Percentiles rank a stretch among this genome's conserved stretches.
phyloP scores from a whole-genome alignment of 1,284 basidiomycete species.

The Cronartium quercuum region DNA sequence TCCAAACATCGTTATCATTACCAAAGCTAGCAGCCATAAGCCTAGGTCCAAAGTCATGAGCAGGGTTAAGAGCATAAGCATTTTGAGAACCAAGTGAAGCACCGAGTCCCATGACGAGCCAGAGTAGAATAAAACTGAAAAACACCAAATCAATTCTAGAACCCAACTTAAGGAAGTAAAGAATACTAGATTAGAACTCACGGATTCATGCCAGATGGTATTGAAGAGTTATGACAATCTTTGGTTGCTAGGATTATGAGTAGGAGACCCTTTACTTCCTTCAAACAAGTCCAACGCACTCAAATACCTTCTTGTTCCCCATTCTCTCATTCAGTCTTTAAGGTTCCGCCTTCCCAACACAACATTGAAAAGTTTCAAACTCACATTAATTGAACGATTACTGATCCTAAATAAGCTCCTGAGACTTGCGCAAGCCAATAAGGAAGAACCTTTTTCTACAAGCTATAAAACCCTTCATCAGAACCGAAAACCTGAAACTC shows the following conservation, averaged over 20 bases:
- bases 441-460: neutral
- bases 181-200: slow-evolving; percentile 46
- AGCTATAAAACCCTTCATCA: neutral
- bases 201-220: slow-evolving; percentile 43
- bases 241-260: neutral
- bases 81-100: slow-evolving; percentile 47
- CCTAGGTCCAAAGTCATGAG: slow-evolving; percentile 46
- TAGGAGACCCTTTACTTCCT: slow-evolving; percentile 40
- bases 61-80: slow-evolving; percentile 47
- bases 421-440: slow-evolving; percentile 1
- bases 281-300: slow-evolving; percentile 42
- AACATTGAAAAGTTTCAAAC: slow-evolving; percentile 1
- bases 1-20: slow-evolving; percentile 46
- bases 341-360: slow-evolving; percentile 42
- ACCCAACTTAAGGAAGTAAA: no score
- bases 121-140: slow-evolving; percentile 41
- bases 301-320: slow-evolving; percentile 41
- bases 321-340: neutral
- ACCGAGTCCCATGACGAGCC: slow-evolving; percentile 46
- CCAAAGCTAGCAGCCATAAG: slow-evolving; percentile 46
- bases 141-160: slow-evolving; percentile 42
- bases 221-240: slow-evolving; percentile 42
- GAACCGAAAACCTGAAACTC: neutral
- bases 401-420: neutral
- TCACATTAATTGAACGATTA: neutral